Conservation (phyloP, 1,284 basidiomycete species). For the Ceratobasidium sp. region DNA sequence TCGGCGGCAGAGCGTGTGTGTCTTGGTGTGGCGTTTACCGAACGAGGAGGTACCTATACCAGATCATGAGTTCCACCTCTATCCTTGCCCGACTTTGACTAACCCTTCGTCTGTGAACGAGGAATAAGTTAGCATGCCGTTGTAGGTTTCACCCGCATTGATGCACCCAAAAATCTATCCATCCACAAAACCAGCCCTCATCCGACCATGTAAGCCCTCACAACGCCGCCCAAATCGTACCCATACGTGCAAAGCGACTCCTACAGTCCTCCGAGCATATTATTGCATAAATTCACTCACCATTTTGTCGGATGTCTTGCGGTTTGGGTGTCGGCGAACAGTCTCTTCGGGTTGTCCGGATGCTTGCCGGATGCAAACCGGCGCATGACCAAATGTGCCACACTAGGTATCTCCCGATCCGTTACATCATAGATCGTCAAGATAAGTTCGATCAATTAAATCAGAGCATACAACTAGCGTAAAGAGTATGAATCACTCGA, state of each 20-base stretch:
- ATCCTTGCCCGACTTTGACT: constrained; percentile 29
- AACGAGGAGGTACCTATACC: constrained; percentile 89
- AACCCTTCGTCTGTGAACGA: constrained; percentile 79
- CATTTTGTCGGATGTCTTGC: constrained; percentile 55
- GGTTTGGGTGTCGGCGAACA: constrained; percentile 21
- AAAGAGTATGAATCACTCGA: background rate
- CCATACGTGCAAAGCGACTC: constrained; percentile 49
- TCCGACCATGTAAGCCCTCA: constrained; percentile 3
- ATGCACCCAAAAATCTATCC: constrained; percentile 21
- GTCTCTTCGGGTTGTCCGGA: constrained; percentile 25
- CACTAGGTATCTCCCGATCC: background rate
- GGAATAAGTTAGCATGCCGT: constrained; percentile 58
- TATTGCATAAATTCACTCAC: constrained; percentile 51
- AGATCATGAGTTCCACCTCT: constrained; percentile 52
- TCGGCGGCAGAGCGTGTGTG: constrained; percentile 96
- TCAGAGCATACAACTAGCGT: constrained; percentile 41
- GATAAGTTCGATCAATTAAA: constrained; percentile 9
- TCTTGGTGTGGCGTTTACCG: constrained; percentile 98
- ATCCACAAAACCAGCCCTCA: constrained; percentile 45
- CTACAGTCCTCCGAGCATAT: constrained; percentile 52
- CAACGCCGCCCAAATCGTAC: constrained; percentile 6
- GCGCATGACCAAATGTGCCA: background rate
- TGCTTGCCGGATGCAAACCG: constrained; percentile 34
- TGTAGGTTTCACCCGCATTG: constrained; percentile 49
- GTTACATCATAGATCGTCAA: background rate